Evolutionary conservation across 139 green algal genomes (phyloP).

Genomic region (Coccomyxa sp.): DNA sequence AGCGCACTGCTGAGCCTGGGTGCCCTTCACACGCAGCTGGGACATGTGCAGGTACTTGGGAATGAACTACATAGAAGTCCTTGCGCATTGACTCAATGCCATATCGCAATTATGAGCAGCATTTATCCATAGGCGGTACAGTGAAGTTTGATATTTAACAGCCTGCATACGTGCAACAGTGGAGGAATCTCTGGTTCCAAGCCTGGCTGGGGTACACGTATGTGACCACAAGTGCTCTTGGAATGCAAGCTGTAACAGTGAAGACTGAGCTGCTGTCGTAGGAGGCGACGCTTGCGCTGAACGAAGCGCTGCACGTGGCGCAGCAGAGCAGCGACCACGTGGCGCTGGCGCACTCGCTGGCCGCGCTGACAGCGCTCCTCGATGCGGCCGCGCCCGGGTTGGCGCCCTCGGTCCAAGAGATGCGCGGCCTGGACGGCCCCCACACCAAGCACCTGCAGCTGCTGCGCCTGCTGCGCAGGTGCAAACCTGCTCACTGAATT

Average conservation of each 20-base stretch:
- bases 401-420: conserved; percentile 10
- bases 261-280: neutral
- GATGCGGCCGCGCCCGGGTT: conserved; percentile 19
- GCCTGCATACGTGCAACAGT: no score
- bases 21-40: conserved; percentile 37
- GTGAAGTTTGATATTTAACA: no score
- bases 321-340: conserved; percentile 43
- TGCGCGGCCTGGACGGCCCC: conserved; percentile 7
- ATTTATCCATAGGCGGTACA: no score
- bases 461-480: conserved; percentile 44
- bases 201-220: no score
- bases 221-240: no score
- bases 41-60: conserved; percentile 29
- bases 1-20: conserved; percentile 45
- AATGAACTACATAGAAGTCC: no score
- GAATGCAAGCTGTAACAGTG: no score
- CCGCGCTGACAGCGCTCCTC: conserved; percentile 45
- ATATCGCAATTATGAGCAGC: no score
- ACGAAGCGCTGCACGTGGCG: conserved; percentile 52
- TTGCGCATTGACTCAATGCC: no score
- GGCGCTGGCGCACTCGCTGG: conserved; percentile 40
- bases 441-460: conserved; percentile 45
- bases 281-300: conserved; percentile 44
- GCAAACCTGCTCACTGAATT: neutral
- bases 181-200: no score